Base-by-base conservation (phyloP, 768 basidiomycete genomes). In the Russula sp. region DNA sequence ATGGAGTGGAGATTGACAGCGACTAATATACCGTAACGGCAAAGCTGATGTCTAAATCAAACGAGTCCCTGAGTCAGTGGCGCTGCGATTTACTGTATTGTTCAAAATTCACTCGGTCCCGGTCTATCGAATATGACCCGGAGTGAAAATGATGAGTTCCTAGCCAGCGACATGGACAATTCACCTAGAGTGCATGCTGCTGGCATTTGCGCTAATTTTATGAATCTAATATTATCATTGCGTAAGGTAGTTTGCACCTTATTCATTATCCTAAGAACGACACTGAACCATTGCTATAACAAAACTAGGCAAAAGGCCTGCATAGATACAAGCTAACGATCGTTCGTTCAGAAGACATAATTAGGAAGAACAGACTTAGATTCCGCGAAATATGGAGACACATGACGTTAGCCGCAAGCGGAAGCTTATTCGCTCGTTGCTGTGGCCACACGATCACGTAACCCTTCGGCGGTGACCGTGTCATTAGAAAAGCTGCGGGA, bases 401-500 rank as follows among this genome's bases (percentile, higher is more conserved):
- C 51, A 38, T 3, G 18, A 22, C 34, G 28, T 48, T 10, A n/a
- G 11, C 20, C 22, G 22, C 40, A 28, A 38, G 20, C 8, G 20
- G 20, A 49, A 40, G 36, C 44, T 75, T 68, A 77, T 36, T 79
- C 76, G 40, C 76, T 74, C 28, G 46, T 59, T n/a, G 78, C 78
- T 5, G 74, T 76, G 51, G 78, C 75, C 53, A 80, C 77, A 54
- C 77, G 78, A 55, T 79, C 76, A 52, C 81, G 80, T 65, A 82
- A 71, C n/a, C 70, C 75, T 54, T 83, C 80, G 3, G 80, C 78
- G 14, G 80, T 79, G 59, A 83, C 79, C 34, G 83, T 84, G 65
- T 84, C 80, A 62, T 82, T 81, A 32, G 80, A 77, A 44, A 81
- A 77, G 14, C 78, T 76, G 59, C 79, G 79, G 63, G 79, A 75